Conservation (phyloP, 2,329 filamentous ascomycete genomes). For the Claviceps fusiformis region DNA sequence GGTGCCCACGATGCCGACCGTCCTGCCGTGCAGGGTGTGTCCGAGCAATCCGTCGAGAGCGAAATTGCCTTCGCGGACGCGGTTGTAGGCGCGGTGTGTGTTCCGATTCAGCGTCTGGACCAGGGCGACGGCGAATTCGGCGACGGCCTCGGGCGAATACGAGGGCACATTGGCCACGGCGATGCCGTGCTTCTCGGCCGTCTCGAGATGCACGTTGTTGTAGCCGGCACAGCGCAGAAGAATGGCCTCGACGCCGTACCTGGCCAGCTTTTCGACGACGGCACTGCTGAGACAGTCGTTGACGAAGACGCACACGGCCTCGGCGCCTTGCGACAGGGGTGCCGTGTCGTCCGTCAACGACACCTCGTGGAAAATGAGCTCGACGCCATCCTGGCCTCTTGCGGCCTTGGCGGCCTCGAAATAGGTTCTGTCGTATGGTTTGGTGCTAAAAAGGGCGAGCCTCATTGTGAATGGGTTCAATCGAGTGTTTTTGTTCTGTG, state of each 20-base stretch:
- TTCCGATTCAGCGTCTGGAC: slow-evolving; percentile 55
- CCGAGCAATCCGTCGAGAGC: slow-evolving; percentile 51
- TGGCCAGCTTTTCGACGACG: slow-evolving; percentile 37
- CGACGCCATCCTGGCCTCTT: slow-evolving; percentile 18
- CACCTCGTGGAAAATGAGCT: slow-evolving; percentile 45
- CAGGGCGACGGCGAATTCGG: slow-evolving; percentile 55
- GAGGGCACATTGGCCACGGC: slow-evolving; percentile 53
- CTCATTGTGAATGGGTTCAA: slow-evolving; percentile 26
- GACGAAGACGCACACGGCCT: slow-evolving; percentile 55
- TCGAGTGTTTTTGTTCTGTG: neutral
- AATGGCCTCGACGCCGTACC: slow-evolving; percentile 39
- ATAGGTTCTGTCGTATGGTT: slow-evolving; percentile 47
- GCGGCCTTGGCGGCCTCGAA: slow-evolving; percentile 29
- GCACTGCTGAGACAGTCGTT: slow-evolving; percentile 43
- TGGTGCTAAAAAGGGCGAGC: slow-evolving; percentile 50
- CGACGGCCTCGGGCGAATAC: slow-evolving; percentile 56
- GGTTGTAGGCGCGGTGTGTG: slow-evolving; percentile 54
- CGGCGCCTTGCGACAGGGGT: slow-evolving; percentile 34
- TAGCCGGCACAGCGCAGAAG: slow-evolving; percentile 55
- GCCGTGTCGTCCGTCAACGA: slow-evolving; percentile 42
- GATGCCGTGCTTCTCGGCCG: slow-evolving; percentile 39
- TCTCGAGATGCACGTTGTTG: slow-evolving; percentile 50
- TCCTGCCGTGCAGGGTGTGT: slow-evolving; percentile 47
- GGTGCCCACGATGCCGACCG: slow-evolving; percentile 51
- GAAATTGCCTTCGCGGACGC: slow-evolving; percentile 57